A percentile compares a stretch with the other conserved stretches of the same genome.
phyloP scores from a whole-genome alignment of 116 monocot species.

The Trichopus zeylanicus region DNA sequence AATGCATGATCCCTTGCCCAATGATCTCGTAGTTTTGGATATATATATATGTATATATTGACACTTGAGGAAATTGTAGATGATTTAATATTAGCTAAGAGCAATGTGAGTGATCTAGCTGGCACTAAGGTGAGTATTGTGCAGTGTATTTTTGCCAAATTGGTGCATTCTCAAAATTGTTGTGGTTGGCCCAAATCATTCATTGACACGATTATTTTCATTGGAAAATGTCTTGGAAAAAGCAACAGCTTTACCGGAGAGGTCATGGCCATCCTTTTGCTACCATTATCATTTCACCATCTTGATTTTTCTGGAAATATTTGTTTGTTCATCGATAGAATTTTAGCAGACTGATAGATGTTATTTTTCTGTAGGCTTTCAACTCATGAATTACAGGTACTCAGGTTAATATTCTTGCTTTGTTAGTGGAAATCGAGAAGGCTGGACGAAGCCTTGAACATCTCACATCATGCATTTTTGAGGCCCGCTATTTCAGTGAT shows the following conservation, averaged over 20 bases:
- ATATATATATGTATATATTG: constrained; percentile 74
- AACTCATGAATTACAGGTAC: constrained; percentile 13
- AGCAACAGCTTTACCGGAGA: background rate
- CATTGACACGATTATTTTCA: background rate
- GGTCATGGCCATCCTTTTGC: no score
- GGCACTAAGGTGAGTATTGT: constrained; percentile 62
- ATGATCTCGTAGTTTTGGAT: constrained; percentile 84
- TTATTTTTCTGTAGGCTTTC: background rate
- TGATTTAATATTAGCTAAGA: constrained; percentile 64
- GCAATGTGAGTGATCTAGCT: constrained; percentile 83
- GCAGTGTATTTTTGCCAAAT: background rate
- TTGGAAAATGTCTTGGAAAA: background rate
- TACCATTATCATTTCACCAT: background rate
- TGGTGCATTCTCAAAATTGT: background rate
- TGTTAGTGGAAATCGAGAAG: constrained; percentile 78
- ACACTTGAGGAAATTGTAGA: constrained; percentile 72
- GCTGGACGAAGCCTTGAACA: constrained; percentile 77
- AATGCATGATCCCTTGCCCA: constrained; percentile 62
- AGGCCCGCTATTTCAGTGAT: constrained; percentile 45
- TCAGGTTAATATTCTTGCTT: constrained; percentile 38
- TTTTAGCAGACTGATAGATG: background rate
- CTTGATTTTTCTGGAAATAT: background rate
- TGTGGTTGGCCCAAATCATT: background rate
- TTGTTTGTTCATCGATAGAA: background rate
- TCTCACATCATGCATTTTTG: constrained; percentile 45